Evolutionary conservation across 139 green algal species (phyloP).

Genomic region (Edaphochlamys debaryana): DNA sequence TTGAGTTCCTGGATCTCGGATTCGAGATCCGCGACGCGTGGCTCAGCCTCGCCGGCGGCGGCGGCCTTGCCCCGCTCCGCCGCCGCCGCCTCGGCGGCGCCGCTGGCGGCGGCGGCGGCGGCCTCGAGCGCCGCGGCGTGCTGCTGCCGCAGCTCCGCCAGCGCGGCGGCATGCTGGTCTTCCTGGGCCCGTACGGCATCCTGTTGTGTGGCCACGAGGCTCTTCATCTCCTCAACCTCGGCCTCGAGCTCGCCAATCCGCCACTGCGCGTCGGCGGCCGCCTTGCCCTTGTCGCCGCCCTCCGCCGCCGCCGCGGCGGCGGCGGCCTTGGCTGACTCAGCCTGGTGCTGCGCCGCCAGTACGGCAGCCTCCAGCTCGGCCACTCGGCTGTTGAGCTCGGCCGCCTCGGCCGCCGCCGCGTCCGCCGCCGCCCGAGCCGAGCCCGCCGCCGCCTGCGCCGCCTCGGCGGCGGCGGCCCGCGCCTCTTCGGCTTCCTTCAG

Average conservation of each 20-base stretch:
- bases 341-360: no score
- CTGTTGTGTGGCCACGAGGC: not conserved
- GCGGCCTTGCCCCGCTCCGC: not conserved
- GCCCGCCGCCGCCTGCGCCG: not conserved
- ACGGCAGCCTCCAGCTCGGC: not conserved
- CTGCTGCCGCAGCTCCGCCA: not conserved
- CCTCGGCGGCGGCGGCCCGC: not conserved
- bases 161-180: slow-evolving; percentile 13
- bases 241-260: slow-evolving; percentile 12
- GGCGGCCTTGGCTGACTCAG: no score
- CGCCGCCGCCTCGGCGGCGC: slow-evolving; percentile 27
- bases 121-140: no score
- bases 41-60: not conserved
- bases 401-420: not conserved
- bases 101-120: slow-evolving; percentile 13
- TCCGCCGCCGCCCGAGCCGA: no score
- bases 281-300: not conserved
- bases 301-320: no score
- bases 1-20: not conserved
- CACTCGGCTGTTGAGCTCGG: not conserved
- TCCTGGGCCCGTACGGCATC: not conserved
- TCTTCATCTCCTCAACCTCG: not conserved
- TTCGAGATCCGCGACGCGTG: slow-evolving; percentile 5
- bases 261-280: not conserved
- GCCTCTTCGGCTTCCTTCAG: not conserved